Evolutionary conservation across 2,329 filamentous ascomycete genomes (phyloP).

Genomic region (Cadophora sp.): DNA sequence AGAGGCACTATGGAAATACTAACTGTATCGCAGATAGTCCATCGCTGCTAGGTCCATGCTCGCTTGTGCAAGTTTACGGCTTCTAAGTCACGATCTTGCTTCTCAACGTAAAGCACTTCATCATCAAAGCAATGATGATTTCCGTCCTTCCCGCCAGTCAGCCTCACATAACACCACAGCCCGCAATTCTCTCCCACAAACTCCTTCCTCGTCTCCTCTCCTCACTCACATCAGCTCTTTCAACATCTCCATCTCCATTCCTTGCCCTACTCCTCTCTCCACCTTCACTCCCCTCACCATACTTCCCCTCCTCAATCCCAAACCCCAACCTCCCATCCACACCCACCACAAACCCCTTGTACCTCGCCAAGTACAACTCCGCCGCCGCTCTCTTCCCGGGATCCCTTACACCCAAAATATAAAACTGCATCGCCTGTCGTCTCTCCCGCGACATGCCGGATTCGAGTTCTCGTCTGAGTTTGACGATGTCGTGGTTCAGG

Average conservation of each 20-base stretch:
- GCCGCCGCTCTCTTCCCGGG: constrained; percentile 20
- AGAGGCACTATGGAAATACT: no score
- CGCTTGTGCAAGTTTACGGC: no score
- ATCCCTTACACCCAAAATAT: constrained; percentile 20
- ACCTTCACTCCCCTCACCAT: not conserved
- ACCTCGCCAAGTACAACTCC: constrained; percentile 30
- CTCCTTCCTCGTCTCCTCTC: not conserved
- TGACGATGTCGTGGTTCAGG: constrained; percentile 16
- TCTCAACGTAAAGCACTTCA: no score
- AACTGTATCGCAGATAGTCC: no score
- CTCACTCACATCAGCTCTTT: no score
- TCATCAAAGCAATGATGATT: no score
- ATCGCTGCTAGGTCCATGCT: no score
- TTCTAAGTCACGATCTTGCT: no score
- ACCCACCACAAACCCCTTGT: constrained; percentile 25
- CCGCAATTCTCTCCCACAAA: not conserved
- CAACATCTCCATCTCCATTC: not conserved
- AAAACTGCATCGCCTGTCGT: constrained; percentile 23
- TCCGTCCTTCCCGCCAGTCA: no score
- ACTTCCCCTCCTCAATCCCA: constrained; percentile 12
- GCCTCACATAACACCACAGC: constrained; percentile 16
- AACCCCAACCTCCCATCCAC: constrained; percentile 27
- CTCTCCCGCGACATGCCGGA: constrained; percentile 28
- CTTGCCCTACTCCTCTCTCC: not conserved
- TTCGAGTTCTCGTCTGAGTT: constrained; percentile 24